Evolutionary conservation across 2,329 filamentous ascomycete genomes (phyloP).

Genomic region (Sporothrix inflata): DNA sequence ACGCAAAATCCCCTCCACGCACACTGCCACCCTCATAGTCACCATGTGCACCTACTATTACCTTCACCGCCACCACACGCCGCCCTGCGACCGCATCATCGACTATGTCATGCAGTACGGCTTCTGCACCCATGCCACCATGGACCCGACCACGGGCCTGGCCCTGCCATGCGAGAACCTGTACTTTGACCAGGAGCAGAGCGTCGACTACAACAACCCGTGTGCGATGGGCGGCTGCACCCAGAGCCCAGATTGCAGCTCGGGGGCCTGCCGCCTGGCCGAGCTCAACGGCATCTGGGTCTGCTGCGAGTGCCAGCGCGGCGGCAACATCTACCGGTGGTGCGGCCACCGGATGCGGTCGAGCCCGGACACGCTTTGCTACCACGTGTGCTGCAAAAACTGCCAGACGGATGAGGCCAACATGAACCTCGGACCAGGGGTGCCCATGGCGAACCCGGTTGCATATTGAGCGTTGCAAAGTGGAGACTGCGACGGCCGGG

Average conservation of each 20-base stretch:
- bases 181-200: slow-evolving; percentile 40
- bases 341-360: slow-evolving; percentile 52
- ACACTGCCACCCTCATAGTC: not conserved
- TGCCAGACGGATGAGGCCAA: slow-evolving; percentile 45
- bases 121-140: slow-evolving; percentile 32
- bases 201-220: slow-evolving; percentile 47
- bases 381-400: slow-evolving; percentile 52
- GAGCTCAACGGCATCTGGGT: slow-evolving; percentile 54
- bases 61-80: slow-evolving; percentile 52
- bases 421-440: not conserved
- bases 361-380: slow-evolving; percentile 56
- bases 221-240: slow-evolving; percentile 53
- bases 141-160: slow-evolving; percentile 28
- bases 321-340: slow-evolving; percentile 50
- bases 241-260: slow-evolving; percentile 50
- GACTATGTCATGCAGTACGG: slow-evolving; percentile 34
- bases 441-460: slow-evolving; percentile 6
- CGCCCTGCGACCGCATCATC: slow-evolving; percentile 30
- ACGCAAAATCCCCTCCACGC: not conserved
- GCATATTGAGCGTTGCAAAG: not conserved
- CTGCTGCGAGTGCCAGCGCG: slow-evolving; percentile 54
- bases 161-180: slow-evolving; percentile 39
- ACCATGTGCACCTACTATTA: slow-evolving; percentile 57
- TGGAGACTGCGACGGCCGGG: not conserved
- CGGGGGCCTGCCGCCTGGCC: slow-evolving; percentile 53